These are phyloP conservation scores for Aspergillus caelatus DNA, from an alignment of 2,329 filamentous ascomycete genomes.

Conservation along the genomic window DNA sequence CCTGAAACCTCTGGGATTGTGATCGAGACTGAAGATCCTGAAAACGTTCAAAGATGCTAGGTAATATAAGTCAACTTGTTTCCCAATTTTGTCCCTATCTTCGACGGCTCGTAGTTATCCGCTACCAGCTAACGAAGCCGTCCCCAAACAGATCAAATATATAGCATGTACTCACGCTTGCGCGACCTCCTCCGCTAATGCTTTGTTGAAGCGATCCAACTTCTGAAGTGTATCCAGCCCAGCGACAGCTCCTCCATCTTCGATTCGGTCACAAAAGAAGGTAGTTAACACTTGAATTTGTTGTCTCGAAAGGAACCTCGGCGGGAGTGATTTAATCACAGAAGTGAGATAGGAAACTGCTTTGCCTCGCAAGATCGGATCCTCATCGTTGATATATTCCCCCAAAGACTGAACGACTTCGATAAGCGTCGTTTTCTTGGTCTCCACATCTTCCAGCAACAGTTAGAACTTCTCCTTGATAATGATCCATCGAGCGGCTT, in stretches of 20 bases:
- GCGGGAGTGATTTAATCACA: conserved; percentile 52
- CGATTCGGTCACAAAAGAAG: conserved; percentile 66
- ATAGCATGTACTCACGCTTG: conserved; percentile 49
- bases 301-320: conserved; percentile 61
- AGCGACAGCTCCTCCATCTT: conserved; percentile 63
- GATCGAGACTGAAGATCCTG: conserved; percentile 63
- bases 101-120: background rate
- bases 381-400: conserved; percentile 69
- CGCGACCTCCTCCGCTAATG: conserved; percentile 57
- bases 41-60: conserved; percentile 54
- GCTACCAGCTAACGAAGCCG: background rate
- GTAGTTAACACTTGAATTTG: conserved; percentile 65
- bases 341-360: conserved; percentile 51
- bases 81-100: background rate
- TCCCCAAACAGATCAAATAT: background rate
- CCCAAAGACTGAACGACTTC: conserved; percentile 65
- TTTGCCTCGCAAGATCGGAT: conserved; percentile 62
- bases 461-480: conserved; percentile 19
- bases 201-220: conserved; percentile 62
- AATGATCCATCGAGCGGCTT: conserved; percentile 12
- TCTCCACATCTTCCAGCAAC: conserved; percentile 55
- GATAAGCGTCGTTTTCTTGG: conserved; percentile 62
- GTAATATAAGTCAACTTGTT: conserved; percentile 20
- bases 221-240: conserved; percentile 62
- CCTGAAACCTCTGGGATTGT: conserved; percentile 66